phyloP scores from a whole-genome alignment of 2,329 filamentous ascomycete species.

The Paecilomyces niveus region DNA sequence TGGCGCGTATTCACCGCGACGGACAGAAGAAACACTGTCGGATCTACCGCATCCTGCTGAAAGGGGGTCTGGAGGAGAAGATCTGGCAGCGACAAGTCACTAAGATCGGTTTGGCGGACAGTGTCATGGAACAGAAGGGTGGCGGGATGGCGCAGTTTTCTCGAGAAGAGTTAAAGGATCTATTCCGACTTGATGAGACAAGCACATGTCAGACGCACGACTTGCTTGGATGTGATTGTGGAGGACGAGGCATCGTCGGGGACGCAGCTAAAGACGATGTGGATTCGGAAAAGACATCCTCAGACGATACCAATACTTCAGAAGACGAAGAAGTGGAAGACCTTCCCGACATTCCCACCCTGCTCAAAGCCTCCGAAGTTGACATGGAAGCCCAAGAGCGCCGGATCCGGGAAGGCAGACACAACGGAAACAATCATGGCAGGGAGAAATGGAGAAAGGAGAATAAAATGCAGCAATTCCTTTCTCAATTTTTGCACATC shows the following conservation, averaged over 20 bases:
- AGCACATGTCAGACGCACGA: constrained; percentile 61
- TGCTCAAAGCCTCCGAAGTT: constrained; percentile 36
- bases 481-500: constrained; percentile 38
- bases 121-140: constrained; percentile 60
- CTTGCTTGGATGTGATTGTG: constrained; percentile 56
- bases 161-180: constrained; percentile 56
- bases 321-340: constrained; percentile 15
- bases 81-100: constrained; percentile 68
- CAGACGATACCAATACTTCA: constrained; percentile 6
- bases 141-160: constrained; percentile 55
- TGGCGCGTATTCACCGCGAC: constrained; percentile 67
- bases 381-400: constrained; percentile 29
- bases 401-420: constrained; percentile 10
- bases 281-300: not conserved
- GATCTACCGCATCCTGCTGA: constrained; percentile 62
- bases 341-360: constrained; percentile 20
- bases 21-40: constrained; percentile 62
- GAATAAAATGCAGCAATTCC: constrained; percentile 32
- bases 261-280: not conserved
- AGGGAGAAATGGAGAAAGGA: constrained; percentile 6
- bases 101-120: constrained; percentile 63
- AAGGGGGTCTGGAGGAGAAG: constrained; percentile 65
- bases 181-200: constrained; percentile 59
- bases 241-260: constrained; percentile 40
- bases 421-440: constrained; percentile 2